phyloP scores from a whole-genome alignment of 345 rosid genomes.

The Kernera saxatilis region DNA sequence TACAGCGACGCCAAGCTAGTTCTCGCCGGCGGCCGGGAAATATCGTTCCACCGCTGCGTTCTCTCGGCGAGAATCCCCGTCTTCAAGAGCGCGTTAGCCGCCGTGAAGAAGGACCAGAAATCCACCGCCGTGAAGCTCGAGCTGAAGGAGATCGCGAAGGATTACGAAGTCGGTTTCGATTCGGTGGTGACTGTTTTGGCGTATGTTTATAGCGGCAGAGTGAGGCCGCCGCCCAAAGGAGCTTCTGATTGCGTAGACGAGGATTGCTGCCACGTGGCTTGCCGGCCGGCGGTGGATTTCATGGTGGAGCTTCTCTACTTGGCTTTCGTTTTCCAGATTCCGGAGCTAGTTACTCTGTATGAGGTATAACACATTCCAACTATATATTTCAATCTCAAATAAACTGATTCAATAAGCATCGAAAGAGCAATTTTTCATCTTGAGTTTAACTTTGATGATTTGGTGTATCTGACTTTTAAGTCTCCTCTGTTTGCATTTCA shows the following conservation, averaged over 20 bases:
- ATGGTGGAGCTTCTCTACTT: slow-evolving; percentile 64
- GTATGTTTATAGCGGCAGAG: slow-evolving; percentile 66
- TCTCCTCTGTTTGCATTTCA: slow-evolving; percentile 29
- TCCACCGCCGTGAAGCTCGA: slow-evolving; percentile 33
- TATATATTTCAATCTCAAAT: too few relatives aligned
- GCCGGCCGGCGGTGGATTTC: slow-evolving; percentile 63
- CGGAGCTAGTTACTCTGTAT: slow-evolving; percentile 55
- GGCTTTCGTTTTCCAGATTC: slow-evolving; percentile 58
- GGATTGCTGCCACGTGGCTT: slow-evolving; percentile 60
- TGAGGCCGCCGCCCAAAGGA: slow-evolving; percentile 40
- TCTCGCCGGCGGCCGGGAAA: slow-evolving; percentile 42
- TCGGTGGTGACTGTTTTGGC: slow-evolving; percentile 52
- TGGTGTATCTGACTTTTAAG: not conserved
- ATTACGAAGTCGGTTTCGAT: slow-evolving; percentile 49
- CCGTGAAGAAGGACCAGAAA: slow-evolving; percentile 31
- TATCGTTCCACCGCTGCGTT: slow-evolving; percentile 77
- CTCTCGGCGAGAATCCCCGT: slow-evolving; percentile 55
- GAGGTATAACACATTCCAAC: slow-evolving; percentile 40
- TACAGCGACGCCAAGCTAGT: slow-evolving; percentile 64
- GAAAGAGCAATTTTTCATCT: not conserved
- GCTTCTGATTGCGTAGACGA: slow-evolving; percentile 64
- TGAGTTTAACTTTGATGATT: not conserved
- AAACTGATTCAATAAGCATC: not conserved
- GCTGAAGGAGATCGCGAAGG: slow-evolving; percentile 54
- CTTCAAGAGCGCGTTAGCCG: slow-evolving; percentile 48